Evolutionary conservation across 2,329 filamentous ascomycete species (phyloP), one percentile per base, ranked within the genome.

Genomic region (Gyromitra esculenta): DNA sequence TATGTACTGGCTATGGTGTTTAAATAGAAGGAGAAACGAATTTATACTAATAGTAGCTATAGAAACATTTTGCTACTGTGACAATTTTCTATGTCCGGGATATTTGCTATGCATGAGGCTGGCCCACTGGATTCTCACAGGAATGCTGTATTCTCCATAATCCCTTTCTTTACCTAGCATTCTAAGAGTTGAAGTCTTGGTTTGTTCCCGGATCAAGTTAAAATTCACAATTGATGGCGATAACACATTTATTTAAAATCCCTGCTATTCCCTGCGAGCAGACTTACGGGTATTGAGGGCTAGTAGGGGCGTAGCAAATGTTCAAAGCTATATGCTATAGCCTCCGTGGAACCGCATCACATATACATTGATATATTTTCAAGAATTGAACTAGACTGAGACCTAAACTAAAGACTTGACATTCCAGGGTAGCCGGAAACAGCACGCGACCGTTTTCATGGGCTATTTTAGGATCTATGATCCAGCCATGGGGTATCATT

Each of bases 341-440:
- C 25, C 4, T 31, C 50, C 11, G 9, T 31, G 7, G 13, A 31
- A 18, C 25, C 0, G 31, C 0, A 18, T 48, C 39, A 18, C 31
- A n/a, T 50, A 4, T 60, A 31, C 25, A 31, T 31, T 31, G 18
- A 50, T 50, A 18, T 6, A 15, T 25, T 13, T 35, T 2, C 25
- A n/a, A 37, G 13, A 35, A 64, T 25, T n/a, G 11, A 15, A 21
- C 9, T 5, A 39, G 62, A n/a, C 7, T 50, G 15, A 37, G 9
- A 31, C 25, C 43, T 18, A 50, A 52, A 1, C 35, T 52, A 21
- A 37, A 5, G 35, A 43, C 48, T 41, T 31, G 35, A 48, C 65
- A 57, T 68, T 68, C 52, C 64, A 15, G 7, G 35, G 21, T 56
- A 31, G 7, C 65, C 57, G 37, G 59, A 68, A 68, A 57, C 65